Percentiles rank a stretch among this genome's conserved stretches.
phyloP scores from a whole-genome alignment of 2,329 filamentous ascomycete genomes.

The Apiospora aurea region DNA sequence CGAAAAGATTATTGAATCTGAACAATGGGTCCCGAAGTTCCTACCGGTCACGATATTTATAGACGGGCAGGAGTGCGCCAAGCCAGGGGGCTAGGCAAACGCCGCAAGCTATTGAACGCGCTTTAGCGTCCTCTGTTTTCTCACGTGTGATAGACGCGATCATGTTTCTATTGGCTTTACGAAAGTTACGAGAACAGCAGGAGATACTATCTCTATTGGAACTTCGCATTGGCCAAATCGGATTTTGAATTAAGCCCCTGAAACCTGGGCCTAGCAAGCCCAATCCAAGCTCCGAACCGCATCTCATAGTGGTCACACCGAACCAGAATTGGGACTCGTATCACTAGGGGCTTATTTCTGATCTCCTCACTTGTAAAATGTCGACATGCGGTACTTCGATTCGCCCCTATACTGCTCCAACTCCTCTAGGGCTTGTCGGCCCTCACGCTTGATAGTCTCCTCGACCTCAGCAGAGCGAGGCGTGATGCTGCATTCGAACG shows the following conservation, averaged over 20 bases:
- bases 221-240: background rate
- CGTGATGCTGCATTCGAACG: slow-evolving; percentile 61
- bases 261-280: background rate
- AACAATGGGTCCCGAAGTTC: background rate
- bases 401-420: slow-evolving; percentile 61
- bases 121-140: background rate
- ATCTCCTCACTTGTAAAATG: slow-evolving; percentile 51
- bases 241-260: background rate
- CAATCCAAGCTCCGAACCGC: background rate
- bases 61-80: background rate
- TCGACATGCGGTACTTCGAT: slow-evolving; percentile 64
- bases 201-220: background rate
- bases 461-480: slow-evolving; percentile 57
- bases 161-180: background rate
- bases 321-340: background rate
- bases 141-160: background rate
- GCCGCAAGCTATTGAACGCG: background rate
- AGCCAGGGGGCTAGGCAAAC: background rate
- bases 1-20: no score
- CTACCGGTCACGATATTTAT: background rate
- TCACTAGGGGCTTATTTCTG: background rate
- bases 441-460: slow-evolving; percentile 59
- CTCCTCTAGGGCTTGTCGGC: slow-evolving; percentile 57
- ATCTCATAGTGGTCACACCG: background rate
- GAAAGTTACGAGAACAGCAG: background rate